Evolutionary conservation across 2,329 filamentous ascomycete species (phyloP).

Genomic region (Xylaria polymorpha): DNA sequence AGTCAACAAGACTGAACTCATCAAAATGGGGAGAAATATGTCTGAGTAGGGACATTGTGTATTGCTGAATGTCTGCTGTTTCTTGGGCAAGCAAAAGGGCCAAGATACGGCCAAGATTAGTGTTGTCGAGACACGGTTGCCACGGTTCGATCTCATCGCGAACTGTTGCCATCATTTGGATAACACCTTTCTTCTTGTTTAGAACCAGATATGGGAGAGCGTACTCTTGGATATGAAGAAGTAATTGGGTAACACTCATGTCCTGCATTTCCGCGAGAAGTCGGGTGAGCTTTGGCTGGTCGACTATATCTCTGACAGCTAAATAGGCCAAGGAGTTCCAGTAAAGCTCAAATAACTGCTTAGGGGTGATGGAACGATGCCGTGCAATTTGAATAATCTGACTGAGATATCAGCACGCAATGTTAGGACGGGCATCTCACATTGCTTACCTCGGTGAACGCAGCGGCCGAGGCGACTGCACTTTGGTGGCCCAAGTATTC

Average conservation of each 20-base stretch:
- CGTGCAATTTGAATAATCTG: constrained; percentile 77
- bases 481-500: constrained; percentile 90
- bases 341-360: constrained; percentile 83
- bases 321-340: constrained; percentile 88
- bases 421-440: not conserved
- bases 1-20: constrained; percentile 70
- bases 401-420: constrained; percentile 17
- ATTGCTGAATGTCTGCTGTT: constrained; percentile 67
- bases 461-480: constrained; percentile 79
- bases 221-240: constrained; percentile 80
- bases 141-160: constrained; percentile 75
- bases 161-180: constrained; percentile 83
- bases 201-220: constrained; percentile 89
- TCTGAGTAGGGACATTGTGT: constrained; percentile 75
- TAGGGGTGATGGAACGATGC: constrained; percentile 68
- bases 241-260: constrained; percentile 78
- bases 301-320: constrained; percentile 82
- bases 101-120: constrained; percentile 68
- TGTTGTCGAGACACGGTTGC: constrained; percentile 64
- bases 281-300: constrained; percentile 83
- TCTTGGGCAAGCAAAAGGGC: constrained; percentile 70
- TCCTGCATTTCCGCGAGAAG: constrained; percentile 84
- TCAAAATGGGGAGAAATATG: constrained; percentile 78
- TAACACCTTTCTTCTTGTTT: constrained; percentile 78
- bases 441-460: constrained; percentile 78